These are phyloP conservation scores for Pleurotus djamor DNA, from an alignment of 768 basidiomycete genomes.

Conservation along the genomic window DNA sequence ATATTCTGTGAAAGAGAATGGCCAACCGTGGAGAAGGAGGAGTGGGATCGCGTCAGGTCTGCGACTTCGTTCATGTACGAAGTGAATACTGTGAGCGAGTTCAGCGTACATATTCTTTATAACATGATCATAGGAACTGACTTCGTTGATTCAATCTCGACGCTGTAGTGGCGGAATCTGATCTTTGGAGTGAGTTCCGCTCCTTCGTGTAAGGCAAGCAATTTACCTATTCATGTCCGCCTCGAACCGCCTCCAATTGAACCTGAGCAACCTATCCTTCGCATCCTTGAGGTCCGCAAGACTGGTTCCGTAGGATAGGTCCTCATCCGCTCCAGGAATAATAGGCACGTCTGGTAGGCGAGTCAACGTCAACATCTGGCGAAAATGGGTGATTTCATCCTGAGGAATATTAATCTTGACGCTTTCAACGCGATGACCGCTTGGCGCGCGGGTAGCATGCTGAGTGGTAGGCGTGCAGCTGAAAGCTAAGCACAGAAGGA, in stretches of 20 bases:
- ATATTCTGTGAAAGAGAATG: background rate
- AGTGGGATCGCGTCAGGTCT: slow-evolving; percentile 7
- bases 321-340: background rate
- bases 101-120: background rate
- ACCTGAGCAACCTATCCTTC: background rate
- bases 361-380: slow-evolving; percentile 2
- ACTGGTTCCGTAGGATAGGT: background rate
- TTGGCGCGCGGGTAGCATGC: background rate
- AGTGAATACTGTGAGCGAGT: background rate
- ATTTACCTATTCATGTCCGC: slow-evolving; percentile 1
- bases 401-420: slow-evolving; percentile 4
- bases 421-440: no score
- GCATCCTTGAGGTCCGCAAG: slow-evolving; percentile 3
- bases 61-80: slow-evolving; percentile 4
- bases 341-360: background rate
- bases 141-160: background rate
- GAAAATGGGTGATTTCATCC: slow-evolving; percentile 5
- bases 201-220: background rate
- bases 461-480: background rate
- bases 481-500: background rate
- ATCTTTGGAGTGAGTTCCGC: no score
- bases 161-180: background rate
- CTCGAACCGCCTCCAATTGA: background rate
- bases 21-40: slow-evolving; percentile 8
- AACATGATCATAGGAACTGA: background rate